These are phyloP conservation scores for Gastrolobium villosum DNA, from an alignment of 306 rosid species.

Conservation along the genomic window DNA sequence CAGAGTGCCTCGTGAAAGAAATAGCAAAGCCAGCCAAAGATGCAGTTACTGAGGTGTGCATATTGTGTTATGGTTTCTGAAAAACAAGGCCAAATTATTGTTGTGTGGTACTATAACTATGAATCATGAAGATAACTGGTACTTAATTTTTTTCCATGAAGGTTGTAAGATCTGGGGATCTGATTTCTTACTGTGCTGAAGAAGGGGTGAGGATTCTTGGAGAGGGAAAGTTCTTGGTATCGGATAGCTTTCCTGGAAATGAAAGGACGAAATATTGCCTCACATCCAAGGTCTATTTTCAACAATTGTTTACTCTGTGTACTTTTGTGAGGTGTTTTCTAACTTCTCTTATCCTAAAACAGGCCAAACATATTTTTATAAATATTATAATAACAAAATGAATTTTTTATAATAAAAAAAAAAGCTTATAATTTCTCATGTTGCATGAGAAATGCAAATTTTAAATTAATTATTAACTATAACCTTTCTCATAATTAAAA, in stretches of 20 bases:
- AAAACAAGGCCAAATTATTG: background rate
- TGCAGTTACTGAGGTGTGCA: conserved; percentile 91
- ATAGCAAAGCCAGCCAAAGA: conserved; percentile 98
- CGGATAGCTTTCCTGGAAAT: conserved; percentile 99
- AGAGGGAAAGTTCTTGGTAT: conserved; percentile 95
- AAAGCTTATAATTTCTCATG: no score
- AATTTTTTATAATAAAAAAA: no score
- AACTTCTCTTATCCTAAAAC: no score
- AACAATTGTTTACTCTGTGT: background rate
- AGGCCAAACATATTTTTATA: no score
- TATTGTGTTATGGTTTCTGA: background rate
- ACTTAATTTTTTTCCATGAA: conserved; percentile 49
- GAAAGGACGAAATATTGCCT: conserved; percentile 96
- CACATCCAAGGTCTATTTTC: conserved; percentile 85
- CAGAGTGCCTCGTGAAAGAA: conserved; percentile 89
- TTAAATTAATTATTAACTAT: no score
- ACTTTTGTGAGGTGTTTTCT: no score
- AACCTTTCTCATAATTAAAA: no score
- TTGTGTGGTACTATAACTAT: conserved; percentile 12
- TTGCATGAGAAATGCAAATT: no score
- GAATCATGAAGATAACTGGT: conserved; percentile 30
- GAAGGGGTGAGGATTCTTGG: conserved; percentile 96
- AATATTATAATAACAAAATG: no score
- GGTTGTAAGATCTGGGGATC: conserved; percentile 99
- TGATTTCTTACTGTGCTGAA: conserved; percentile 93